Evolutionary conservation across 2,329 filamentous ascomycete genomes (phyloP).

Genomic region (Seiridium unicorne): DNA sequence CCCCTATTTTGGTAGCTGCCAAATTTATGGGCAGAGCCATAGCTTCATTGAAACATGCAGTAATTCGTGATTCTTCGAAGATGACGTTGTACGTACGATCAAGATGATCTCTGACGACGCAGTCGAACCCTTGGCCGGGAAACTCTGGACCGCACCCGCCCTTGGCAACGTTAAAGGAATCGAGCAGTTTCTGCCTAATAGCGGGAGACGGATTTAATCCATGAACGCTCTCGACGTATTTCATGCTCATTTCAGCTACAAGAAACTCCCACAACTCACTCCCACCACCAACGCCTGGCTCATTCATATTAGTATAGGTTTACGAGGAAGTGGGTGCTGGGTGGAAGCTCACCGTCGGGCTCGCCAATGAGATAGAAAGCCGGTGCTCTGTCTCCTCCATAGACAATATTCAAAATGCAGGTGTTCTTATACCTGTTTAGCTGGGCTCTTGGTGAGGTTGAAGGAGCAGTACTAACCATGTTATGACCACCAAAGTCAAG

Average conservation of each 20-base stretch:
- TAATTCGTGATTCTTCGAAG: not conserved
- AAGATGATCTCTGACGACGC: not conserved
- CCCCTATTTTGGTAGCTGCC: constrained; percentile 3
- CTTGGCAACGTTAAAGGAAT: constrained; percentile 5
- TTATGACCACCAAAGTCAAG: constrained; percentile 15
- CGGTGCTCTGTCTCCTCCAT: constrained; percentile 3
- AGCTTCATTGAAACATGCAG: constrained; percentile 5
- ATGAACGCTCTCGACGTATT: not conserved
- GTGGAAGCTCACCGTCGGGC: constrained; percentile 5
- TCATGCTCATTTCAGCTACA: not conserved
- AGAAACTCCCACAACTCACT: constrained; percentile 13
- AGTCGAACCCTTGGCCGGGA: not conserved
- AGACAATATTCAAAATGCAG: constrained; percentile 11
- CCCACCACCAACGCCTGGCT: constrained; percentile 9
- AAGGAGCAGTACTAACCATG: constrained; percentile 8
- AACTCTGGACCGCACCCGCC: not conserved
- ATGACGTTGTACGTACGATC: not conserved
- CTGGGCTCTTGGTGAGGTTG: not conserved
- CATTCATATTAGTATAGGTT: not conserved
- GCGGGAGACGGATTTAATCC: not conserved
- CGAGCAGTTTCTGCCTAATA: constrained; percentile 7
- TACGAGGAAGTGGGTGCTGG: not conserved
- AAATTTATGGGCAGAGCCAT: constrained; percentile 1
- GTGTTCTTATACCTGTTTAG: constrained; percentile 8
- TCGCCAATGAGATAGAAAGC: constrained; percentile 10